These are phyloP conservation scores for Phytophthora ramorum DNA, from an alignment of 352 stramenopile genomes.

Conservation along the genomic window DNA sequence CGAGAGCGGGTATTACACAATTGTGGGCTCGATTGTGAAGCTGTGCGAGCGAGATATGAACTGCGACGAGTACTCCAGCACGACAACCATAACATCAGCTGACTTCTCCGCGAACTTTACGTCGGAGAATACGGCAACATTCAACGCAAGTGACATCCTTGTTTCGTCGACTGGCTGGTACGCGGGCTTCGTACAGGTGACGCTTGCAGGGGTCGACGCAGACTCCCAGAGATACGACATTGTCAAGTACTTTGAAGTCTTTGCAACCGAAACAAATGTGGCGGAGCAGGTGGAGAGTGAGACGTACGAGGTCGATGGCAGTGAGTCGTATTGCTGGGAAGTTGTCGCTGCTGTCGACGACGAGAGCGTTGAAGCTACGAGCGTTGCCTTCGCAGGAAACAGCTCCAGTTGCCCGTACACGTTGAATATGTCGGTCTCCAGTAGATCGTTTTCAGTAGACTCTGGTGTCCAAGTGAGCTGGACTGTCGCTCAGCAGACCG, in stretches of 20 bases:
- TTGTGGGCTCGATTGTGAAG: slow-evolving; percentile 54
- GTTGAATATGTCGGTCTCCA: slow-evolving; percentile 41
- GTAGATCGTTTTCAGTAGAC: slow-evolving; percentile 29
- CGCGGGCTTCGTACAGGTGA: slow-evolving; percentile 51
- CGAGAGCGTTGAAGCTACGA: slow-evolving; percentile 27
- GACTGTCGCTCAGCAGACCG: slow-evolving; percentile 34
- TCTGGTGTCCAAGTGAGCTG: slow-evolving; percentile 33
- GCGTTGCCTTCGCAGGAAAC: slow-evolving; percentile 43
- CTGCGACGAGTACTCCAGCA: slow-evolving; percentile 57
- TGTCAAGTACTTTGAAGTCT: slow-evolving; percentile 59
- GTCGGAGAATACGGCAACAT: slow-evolving; percentile 29
- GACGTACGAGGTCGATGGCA: slow-evolving; percentile 36
- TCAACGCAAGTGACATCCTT: slow-evolving; percentile 41
- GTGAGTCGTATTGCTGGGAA: slow-evolving; percentile 58
- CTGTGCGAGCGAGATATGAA: slow-evolving; percentile 42
- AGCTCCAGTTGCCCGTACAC: slow-evolving; percentile 53
- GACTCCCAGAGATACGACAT: slow-evolving; percentile 55
- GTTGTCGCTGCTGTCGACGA: slow-evolving; percentile 37
- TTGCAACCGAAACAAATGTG: slow-evolving; percentile 42
- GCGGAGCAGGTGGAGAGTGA: slow-evolving; percentile 26
- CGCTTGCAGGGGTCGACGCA: slow-evolving; percentile 37
- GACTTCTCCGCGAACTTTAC: slow-evolving; percentile 46
- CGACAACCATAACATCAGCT: slow-evolving; percentile 32
- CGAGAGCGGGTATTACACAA: slow-evolving; percentile 49
- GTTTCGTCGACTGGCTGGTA: slow-evolving; percentile 46